A percentile compares a stretch with the other conserved stretches of the same genome.
phyloP scores from a whole-genome alignment of 306 rosid species.

The Cicer judaicum region DNA sequence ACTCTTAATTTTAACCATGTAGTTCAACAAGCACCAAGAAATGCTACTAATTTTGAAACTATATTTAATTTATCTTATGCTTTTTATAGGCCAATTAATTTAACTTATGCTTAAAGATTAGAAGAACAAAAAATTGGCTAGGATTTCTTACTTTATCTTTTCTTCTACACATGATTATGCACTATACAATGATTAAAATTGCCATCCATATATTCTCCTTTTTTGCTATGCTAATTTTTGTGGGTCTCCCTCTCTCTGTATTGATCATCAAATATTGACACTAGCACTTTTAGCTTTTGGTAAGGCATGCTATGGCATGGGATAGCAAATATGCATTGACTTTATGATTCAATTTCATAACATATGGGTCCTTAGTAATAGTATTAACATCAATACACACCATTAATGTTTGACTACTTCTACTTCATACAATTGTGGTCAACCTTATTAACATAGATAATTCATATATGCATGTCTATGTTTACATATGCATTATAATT shows the following conservation, averaged over 20 bases:
- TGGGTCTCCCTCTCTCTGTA: constrained; percentile 42
- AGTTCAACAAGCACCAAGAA: constrained; percentile 19
- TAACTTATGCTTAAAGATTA: neutral
- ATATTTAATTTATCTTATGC: constrained; percentile 16
- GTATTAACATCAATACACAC: constrained; percentile 14
- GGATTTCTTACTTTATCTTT: neutral
- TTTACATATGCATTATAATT: constrained; percentile 50
- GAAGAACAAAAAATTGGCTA: constrained; percentile 20
- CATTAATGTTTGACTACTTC: constrained; percentile 33
- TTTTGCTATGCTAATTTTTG: constrained; percentile 33
- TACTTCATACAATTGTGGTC: constrained; percentile 48
- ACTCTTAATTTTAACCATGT: constrained; percentile 45
- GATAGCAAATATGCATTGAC: constrained; percentile 59
- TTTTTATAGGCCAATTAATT: neutral
- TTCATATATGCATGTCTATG: constrained; percentile 21
- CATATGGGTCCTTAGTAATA: constrained; percentile 48
- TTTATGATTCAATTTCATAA: constrained; percentile 47
- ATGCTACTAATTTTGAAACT: constrained; percentile 4
- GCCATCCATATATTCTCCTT: constrained; percentile 32
- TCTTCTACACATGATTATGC: constrained; percentile 35
- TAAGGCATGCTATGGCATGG: constrained; percentile 30
- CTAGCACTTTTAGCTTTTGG: constrained; percentile 48
- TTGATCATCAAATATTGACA: constrained; percentile 46
- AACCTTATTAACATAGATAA: constrained; percentile 44
- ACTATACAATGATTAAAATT: constrained; percentile 53